Base-by-base conservation (phyloP, 106 monocot genomes). In the Acanthochlamys bracteata region DNA sequence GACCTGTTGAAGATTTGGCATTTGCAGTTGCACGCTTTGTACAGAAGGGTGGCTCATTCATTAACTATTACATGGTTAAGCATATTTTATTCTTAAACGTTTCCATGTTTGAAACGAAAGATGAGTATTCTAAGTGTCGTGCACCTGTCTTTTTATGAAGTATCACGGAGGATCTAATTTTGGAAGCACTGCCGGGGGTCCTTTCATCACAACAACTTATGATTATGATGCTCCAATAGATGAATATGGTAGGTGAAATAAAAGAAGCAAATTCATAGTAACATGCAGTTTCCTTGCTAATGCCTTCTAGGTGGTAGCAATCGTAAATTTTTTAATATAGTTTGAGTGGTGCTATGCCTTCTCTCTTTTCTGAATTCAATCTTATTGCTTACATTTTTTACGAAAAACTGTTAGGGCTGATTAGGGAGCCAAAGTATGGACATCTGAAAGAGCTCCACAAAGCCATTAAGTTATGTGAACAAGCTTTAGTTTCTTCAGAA, bases 91-190 rank as follows among this genome's bases (percentile, higher is more conserved):
- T 6, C 6, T 33, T 6, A 3, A 33, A 33, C 6, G 6, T 33
- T 33, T 33, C 1, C 33, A 33, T 33, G 1, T 33, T 3, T 3
- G 33, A 33, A 33, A n/a, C n/a, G n/a, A 33, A 33, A 33, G 6
- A 33, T 33, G 33, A 33, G 33, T 33, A 1, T 33, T 33, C 33
- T 33, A 6, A 33, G 33, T 33, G 33, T 33, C 6, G 4, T 33
- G 33, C 33, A 12, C 70, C 10, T 51, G 63, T 10, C 71, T 74
- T 25, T 13, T 79, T 71, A n/a, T 49, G 26, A 55, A 95, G 94
- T 95, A 95, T 65, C 94, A 95, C 61, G 94, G 90, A 21, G 94
- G 94, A 82, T 90, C 94, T 10, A 95, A 95, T 65, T 95, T 95
- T 69, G 94, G 86, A 24, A 83, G 94, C 64, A 95, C 94, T 23